A percentile compares a stretch with the other conserved stretches of the same genome.
Conservation (phyloP, 1,139 yeast genomes). For the Yamadazyma aaseri region DNA sequence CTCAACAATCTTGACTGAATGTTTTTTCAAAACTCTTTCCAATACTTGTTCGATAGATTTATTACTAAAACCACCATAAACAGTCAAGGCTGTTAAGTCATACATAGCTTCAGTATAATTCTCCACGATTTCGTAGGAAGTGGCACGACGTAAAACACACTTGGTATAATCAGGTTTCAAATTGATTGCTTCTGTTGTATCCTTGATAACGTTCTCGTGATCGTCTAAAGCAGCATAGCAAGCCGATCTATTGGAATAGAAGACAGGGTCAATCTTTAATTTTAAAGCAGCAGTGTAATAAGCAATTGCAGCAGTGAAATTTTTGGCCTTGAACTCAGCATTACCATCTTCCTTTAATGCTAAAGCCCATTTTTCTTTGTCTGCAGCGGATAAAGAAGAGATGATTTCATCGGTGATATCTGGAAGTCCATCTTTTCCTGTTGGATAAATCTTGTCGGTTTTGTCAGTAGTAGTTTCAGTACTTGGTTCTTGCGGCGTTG, state of each 20-base stretch:
- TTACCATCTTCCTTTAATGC: slow-evolving; percentile 91
- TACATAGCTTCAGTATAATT: slow-evolving; percentile 82
- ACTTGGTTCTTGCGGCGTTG: slow-evolving; percentile 20
- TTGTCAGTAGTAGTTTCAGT: slow-evolving; percentile 10
- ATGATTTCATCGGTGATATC: slow-evolving; percentile 49
- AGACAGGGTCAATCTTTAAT: slow-evolving; percentile 79
- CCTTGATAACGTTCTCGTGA: slow-evolving; percentile 80
- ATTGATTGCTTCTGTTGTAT: slow-evolving; percentile 80
- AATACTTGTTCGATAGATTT: slow-evolving; percentile 76
- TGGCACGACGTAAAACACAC: slow-evolving; percentile 76
- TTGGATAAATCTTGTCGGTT: slow-evolving; percentile 39
- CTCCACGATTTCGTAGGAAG: slow-evolving; percentile 82
- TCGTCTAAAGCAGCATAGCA: slow-evolving; percentile 83
- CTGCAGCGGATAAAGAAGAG: slow-evolving; percentile 44
- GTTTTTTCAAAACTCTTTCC: slow-evolving; percentile 83
- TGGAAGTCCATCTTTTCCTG: slow-evolving; percentile 56
- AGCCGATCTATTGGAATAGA: slow-evolving; percentile 92
- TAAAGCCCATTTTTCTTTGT: slow-evolving; percentile 68
- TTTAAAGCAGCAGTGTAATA: slow-evolving; percentile 76
- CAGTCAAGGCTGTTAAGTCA: slow-evolving; percentile 83
- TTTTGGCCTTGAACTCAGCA: slow-evolving; percentile 66
- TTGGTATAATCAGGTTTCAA: slow-evolving; percentile 88
- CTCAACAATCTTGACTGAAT: slow-evolving; percentile 66
- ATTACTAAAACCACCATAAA: slow-evolving; percentile 76
- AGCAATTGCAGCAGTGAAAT: slow-evolving; percentile 70